These are phyloP conservation scores for Mycocentrospora acerina DNA, from an alignment of 2,329 filamentous ascomycete genomes.

Conservation along the genomic window DNA sequence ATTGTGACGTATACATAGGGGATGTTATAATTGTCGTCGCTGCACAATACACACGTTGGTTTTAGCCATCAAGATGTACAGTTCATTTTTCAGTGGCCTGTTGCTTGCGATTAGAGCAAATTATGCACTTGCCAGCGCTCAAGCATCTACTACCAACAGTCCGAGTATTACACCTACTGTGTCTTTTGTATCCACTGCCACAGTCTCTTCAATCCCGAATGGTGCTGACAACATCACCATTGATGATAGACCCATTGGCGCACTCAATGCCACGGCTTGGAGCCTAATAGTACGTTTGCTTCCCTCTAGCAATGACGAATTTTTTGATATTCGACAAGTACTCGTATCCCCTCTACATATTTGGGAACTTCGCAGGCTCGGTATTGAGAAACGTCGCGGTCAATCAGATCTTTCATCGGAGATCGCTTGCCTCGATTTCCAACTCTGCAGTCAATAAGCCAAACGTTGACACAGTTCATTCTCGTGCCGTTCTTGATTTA, in stretches of 20 bases:
- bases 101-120: too few species aligned
- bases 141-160: too few species aligned
- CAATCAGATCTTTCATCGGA: conserved; percentile 1
- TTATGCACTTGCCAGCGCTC: too few species aligned
- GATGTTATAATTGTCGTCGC: too few species aligned
- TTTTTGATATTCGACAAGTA: neutral
- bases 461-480: neutral
- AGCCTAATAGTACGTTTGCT: neutral
- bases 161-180: too few species aligned
- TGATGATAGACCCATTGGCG: neutral
- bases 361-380: neutral
- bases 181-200: too few species aligned
- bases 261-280: conserved; percentile 1
- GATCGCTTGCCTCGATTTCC: neutral
- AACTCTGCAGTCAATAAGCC: neutral
- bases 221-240: neutral
- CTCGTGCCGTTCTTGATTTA: neutral
- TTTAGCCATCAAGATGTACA: too few species aligned
- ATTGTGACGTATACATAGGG: too few species aligned
- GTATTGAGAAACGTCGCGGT: neutral
- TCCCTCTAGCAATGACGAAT: too few species aligned
- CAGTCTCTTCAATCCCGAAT: too few species aligned
- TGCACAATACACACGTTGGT: too few species aligned
- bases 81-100: too few species aligned
- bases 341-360: neutral